Conservation (phyloP, 805 yeast genomes). For the Tanozyma kutaoensis region DNA sequence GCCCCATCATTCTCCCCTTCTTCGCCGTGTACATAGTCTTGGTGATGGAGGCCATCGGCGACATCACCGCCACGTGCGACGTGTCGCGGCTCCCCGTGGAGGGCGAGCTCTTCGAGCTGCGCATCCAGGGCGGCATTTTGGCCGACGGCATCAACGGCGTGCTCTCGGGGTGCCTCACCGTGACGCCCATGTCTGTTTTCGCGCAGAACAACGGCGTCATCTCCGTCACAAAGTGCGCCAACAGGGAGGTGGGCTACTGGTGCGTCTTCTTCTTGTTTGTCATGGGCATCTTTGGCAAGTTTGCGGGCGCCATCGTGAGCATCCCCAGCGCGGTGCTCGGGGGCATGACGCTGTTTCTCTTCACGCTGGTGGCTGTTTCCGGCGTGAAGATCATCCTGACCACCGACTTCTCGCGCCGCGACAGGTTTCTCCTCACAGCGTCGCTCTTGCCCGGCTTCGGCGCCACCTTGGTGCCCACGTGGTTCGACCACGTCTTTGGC, state of each 20-base stretch:
- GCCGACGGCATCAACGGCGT: slow-evolving; percentile 81
- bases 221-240: slow-evolving; percentile 84
- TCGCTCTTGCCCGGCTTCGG: slow-evolving; percentile 56
- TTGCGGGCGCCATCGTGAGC: slow-evolving; percentile 47
- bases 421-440: slow-evolving; percentile 58
- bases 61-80: slow-evolving; percentile 87
- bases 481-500: slow-evolving; percentile 56
- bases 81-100: slow-evolving; percentile 78
- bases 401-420: slow-evolving; percentile 56
- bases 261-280: slow-evolving; percentile 66
- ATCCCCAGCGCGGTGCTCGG: slow-evolving; percentile 60
- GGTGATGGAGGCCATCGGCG: slow-evolving; percentile 93
- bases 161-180: slow-evolving; percentile 63
- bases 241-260: slow-evolving; percentile 70
- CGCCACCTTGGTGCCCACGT: slow-evolving; percentile 46
- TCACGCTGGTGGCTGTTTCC: slow-evolving; percentile 65
- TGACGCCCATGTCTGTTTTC: slow-evolving; percentile 85
- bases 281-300: slow-evolving; percentile 70
- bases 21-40: slow-evolving; percentile 70
- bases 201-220: slow-evolving; percentile 96
- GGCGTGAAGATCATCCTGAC: slow-evolving; percentile 55
- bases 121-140: slow-evolving; percentile 86
- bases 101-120: slow-evolving; percentile 67
- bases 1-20: slow-evolving; percentile 77
- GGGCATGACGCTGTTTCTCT: slow-evolving; percentile 75